phyloP scores from a whole-genome alignment of 371 early-diverging fungal genomes.

The Mortierella sp. region DNA sequence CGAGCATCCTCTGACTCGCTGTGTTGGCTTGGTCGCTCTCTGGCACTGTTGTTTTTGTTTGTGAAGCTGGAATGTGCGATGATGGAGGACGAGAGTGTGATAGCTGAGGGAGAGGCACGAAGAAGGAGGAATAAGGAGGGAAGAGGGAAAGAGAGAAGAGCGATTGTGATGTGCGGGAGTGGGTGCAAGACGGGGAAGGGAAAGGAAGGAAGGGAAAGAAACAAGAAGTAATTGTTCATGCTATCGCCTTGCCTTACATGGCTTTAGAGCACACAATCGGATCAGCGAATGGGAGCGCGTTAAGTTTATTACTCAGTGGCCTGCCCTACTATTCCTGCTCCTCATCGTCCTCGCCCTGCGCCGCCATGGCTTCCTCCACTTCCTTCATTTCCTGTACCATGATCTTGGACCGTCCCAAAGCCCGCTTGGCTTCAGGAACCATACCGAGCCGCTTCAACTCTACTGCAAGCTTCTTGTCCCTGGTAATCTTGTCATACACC shows the following conservation, averaged over 20 bases:
- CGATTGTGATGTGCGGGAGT: background rate
- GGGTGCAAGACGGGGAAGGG: background rate
- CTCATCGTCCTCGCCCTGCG: constrained; percentile 36
- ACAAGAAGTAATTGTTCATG: background rate
- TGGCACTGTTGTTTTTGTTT: background rate
- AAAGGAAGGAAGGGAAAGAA: background rate
- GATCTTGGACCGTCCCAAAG: constrained; percentile 77
- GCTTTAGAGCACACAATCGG: background rate
- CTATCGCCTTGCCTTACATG: background rate
- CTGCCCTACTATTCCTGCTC: constrained; percentile 3
- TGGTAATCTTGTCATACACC: constrained; percentile 70
- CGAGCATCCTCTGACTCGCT: constrained; percentile 11
- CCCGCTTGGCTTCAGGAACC: constrained; percentile 77
- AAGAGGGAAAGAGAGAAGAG: background rate
- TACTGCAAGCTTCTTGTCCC: constrained; percentile 77
- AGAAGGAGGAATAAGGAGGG: background rate
- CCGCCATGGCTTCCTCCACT: constrained; percentile 80
- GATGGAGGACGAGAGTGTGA: background rate
- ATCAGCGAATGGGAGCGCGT: constrained; percentile 13
- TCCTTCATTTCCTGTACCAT: constrained; percentile 88
- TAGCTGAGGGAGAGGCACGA: background rate
- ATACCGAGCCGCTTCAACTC: constrained; percentile 75
- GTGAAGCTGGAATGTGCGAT: background rate
- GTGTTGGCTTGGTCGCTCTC: background rate
- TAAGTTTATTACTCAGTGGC: background rate